phyloP scores from a whole-genome alignment of 169 alveolate genomes.

The Plasmodium berghei region DNA sequence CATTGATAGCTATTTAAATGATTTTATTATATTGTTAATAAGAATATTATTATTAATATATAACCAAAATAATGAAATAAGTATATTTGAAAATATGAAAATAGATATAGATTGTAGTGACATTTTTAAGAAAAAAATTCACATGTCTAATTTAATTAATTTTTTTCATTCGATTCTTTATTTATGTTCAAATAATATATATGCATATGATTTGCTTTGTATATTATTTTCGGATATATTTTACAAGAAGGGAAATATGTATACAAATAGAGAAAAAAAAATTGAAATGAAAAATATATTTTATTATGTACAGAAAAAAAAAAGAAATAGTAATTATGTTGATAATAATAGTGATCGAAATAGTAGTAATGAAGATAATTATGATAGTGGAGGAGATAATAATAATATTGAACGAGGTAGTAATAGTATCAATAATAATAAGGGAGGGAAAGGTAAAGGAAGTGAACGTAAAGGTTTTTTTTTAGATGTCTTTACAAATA shows the following conservation, averaged over 20 bases:
- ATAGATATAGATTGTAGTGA: conserved; percentile 62
- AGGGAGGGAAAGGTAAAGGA: conserved; percentile 2
- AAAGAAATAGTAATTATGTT: neutral
- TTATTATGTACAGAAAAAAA: conserved; percentile 17
- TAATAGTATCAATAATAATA: conserved; percentile 7
- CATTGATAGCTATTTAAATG: conserved; percentile 49
- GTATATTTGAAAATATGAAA: conserved; percentile 51
- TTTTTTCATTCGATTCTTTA: conserved; percentile 58
- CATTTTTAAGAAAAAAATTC: conserved; percentile 55
- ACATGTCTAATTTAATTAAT: conserved; percentile 60
- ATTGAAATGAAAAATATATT: conserved; percentile 68
- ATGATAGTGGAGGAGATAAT: neutral
- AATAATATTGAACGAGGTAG: neutral
- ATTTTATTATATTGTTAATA: conserved; percentile 68
- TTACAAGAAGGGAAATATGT: conserved; percentile 62
- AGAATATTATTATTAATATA: conserved; percentile 68
- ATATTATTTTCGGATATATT: conserved; percentile 73
- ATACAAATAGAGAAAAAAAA: conserved; percentile 65
- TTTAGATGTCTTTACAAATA: conserved; percentile 67
- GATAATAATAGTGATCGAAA: neutral
- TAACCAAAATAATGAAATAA: conserved; percentile 37
- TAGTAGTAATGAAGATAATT: conserved; percentile 2
- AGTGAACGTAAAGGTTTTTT: conserved; percentile 14
- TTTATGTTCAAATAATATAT: conserved; percentile 58
- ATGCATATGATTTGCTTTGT: conserved; percentile 75